Conservation (phyloP, 2,329 filamentous ascomycete species). For the Didymella segeticola region DNA sequence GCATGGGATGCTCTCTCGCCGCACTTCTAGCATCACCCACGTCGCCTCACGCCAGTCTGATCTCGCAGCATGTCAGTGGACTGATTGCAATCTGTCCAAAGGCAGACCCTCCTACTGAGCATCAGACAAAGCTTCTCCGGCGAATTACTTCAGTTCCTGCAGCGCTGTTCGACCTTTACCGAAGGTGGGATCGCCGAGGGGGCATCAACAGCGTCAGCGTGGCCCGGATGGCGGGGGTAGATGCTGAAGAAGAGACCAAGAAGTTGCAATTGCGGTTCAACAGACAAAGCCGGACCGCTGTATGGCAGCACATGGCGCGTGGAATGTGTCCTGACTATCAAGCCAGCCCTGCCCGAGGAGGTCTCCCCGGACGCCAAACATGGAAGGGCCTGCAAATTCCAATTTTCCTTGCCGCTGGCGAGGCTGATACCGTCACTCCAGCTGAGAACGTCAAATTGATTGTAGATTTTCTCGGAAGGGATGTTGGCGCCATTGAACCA, state of each 20-base stretch:
- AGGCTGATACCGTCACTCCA: slow-evolving; percentile 78
- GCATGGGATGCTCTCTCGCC: slow-evolving; percentile 83
- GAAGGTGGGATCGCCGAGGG: slow-evolving; percentile 79
- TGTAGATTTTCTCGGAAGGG: slow-evolving; percentile 51
- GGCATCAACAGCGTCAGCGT: slow-evolving; percentile 82
- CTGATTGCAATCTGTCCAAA: slow-evolving; percentile 83
- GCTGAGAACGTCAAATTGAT: slow-evolving; percentile 75
- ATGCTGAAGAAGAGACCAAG: slow-evolving; percentile 70
- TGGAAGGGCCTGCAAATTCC: slow-evolving; percentile 79
- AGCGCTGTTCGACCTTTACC: slow-evolving; percentile 76
- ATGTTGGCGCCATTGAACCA: slow-evolving; percentile 43
- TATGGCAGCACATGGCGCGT: slow-evolving; percentile 82
- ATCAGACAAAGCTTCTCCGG: slow-evolving; percentile 59
- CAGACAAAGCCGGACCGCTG: slow-evolving; percentile 78
- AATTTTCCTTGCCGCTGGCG: slow-evolving; percentile 78
- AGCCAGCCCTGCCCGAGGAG: slow-evolving; percentile 62
- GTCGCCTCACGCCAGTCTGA: slow-evolving; percentile 58
- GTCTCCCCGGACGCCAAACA: slow-evolving; percentile 70
- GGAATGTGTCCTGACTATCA: slow-evolving; percentile 71
- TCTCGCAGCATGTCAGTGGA: slow-evolving; percentile 73
- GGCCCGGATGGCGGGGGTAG: slow-evolving; percentile 73
- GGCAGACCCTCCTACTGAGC: slow-evolving; percentile 66
- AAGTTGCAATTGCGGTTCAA: slow-evolving; percentile 78
- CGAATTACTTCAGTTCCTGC: slow-evolving; percentile 72
- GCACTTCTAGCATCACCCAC: slow-evolving; percentile 71